Percentiles rank a stretch among this genome's conserved stretches.
Conservation (phyloP, 306 rosid species). For the Cyclanthera cordifolia region DNA sequence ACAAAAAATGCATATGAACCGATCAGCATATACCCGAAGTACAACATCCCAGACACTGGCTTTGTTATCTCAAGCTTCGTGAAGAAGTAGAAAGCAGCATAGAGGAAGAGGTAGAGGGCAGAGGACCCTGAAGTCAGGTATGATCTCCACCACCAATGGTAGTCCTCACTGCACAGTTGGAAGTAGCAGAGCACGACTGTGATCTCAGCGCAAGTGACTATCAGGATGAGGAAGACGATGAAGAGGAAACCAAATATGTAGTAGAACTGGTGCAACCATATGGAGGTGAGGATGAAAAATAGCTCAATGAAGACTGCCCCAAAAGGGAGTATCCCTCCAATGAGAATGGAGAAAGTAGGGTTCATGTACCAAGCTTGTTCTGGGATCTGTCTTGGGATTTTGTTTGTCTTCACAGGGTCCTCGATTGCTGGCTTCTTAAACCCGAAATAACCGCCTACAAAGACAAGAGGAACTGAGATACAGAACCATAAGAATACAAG, state of each 20-base stretch:
- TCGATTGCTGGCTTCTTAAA: constrained; percentile 44
- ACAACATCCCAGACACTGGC: constrained; percentile 76
- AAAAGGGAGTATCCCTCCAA: constrained; percentile 84
- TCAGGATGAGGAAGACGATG: constrained; percentile 72
- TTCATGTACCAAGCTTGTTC: constrained; percentile 90
- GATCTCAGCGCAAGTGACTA: constrained; percentile 88
- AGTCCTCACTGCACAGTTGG: constrained; percentile 95
- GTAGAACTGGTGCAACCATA: constrained; percentile 86
- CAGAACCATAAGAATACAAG: constrained; percentile 88
- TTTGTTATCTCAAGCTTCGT: constrained; percentile 77
- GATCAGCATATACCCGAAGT: constrained; percentile 83
- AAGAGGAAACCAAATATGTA: constrained; percentile 78
- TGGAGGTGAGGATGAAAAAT: constrained; percentile 88
- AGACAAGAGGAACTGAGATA: constrained; percentile 83
- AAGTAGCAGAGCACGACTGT: constrained; percentile 92
- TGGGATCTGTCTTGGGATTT: constrained; percentile 79
- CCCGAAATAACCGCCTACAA: constrained; percentile 63
- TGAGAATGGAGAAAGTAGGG: constrained; percentile 44
- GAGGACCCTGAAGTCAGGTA: constrained; percentile 89
- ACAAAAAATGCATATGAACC: constrained; percentile 71
- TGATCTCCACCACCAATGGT: constrained; percentile 95
- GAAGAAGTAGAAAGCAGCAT: constrained; percentile 82
- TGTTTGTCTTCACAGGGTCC: constrained; percentile 77
- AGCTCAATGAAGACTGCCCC: constrained; percentile 94
- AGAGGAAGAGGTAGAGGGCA: constrained; percentile 49